Evolutionary conservation across 805 yeast genomes (phyloP), one percentile per base, ranked within the genome.

Genomic region (Ogataea populi-albae): DNA sequence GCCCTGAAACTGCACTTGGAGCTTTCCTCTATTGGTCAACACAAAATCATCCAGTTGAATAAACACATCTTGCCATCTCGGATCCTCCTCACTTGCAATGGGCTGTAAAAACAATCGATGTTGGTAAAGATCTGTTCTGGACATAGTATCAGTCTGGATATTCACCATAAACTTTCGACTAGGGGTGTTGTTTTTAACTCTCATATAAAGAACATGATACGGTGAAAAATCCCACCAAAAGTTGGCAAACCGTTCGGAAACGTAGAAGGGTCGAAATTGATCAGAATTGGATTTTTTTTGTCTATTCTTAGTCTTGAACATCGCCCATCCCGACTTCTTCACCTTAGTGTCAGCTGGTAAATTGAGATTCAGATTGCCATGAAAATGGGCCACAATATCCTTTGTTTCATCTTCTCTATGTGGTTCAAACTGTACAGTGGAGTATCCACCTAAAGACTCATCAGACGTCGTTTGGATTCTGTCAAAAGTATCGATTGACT

Each of bases 31-130:
- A 56, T 84, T 85, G 16, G 95, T 86, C 60, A 86, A 69, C 34
- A 86, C 88, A 59, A 86, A 85, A 53, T 82, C 88, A 46, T 77
- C 73, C 33, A 86, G 64, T 29, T 93, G 87, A 22, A 86, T 78
- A 19, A 81, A 75, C 10, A 86, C 87, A 2, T 87, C 81, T 55
- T 86, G 93, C 95, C 95, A 86, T 43, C 77, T 68, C 2, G 45
- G 37, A 7, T 31, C 26, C 3, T 20, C 31, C 3, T 28, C 31
- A 12, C 22, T 33, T 11, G 9, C 26, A 26, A 8, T 4, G 16
- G 4, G 20, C 12, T 10, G 26, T 45, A 83, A 62, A 49, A 84
- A 86, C 44, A 86, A 65, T 16, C 95, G 62, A 58, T 86, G 95
- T 60, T 86, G 95, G 60, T 77, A 86, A 44, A 86, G 64, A 59